Evolutionary conservation across 2,329 filamentous ascomycete genomes (phyloP), one percentile per base, ranked within the genome.

Genomic region (Paraphoma chrysanthemicola): DNA sequence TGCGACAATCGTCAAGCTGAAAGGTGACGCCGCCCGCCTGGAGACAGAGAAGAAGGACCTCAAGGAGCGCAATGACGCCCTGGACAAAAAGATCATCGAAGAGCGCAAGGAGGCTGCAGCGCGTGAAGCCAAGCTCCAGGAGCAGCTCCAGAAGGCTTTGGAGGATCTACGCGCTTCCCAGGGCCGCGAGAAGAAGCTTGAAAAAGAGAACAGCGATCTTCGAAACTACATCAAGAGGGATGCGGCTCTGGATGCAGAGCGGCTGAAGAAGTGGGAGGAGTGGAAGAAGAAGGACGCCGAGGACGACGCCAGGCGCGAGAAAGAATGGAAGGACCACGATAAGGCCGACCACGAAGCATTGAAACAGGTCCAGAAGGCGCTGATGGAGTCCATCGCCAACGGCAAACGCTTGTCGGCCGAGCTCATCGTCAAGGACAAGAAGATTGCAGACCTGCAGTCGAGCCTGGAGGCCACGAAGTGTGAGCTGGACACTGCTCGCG

Each of bases 61-160:
- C 8, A 54, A 54, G 18, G 41, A 18, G 18, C 30, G 49, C 4
- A 54, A 58, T 28, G 50, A 41, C 11, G 59, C 44, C n/a, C 44
- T 59, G 31, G 52, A 58, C 50, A 63, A 53, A 36, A 36, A 53
- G 12, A 11, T 53, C 14, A 16, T 12, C 4, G 38, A 48, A 9
- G 23, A 48, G 12, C 51, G 45, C 16, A 16, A 41, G 11, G 23
- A 29, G 10, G 44, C 51, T 12, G 23, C 39, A 16, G 30, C 11
- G 12, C 49, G 42, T 9, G 33, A 53, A 6, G 31, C 30, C 14
- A 18, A 36, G 4, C 50, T 53, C 14, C 9, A 41, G 7, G 33
- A 17, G 8, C 9, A 47, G 11, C 44, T 53, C 23, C n/a, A 28
- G 16, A 16, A 47, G 6, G 44, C 43, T 14, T 36, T 36, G 33